Percentiles rank a stretch among this genome's conserved stretches.
These are phyloP conservation scores for Lepiota venenata DNA, from an alignment of 768 basidiomycete genomes.

Conservation along the genomic window DNA sequence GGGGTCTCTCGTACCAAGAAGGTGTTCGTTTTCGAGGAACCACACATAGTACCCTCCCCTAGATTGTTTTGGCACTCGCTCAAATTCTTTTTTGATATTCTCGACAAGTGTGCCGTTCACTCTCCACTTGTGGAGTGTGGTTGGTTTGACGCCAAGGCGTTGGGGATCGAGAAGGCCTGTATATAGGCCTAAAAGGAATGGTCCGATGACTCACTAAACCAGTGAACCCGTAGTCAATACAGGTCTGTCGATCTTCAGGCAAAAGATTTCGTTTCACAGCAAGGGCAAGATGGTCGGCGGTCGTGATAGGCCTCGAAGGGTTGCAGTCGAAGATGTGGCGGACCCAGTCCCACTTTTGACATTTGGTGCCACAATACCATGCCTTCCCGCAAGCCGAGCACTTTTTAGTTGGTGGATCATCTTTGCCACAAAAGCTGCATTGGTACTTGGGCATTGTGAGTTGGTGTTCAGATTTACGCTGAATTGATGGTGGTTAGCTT, in stretches of 20 bases:
- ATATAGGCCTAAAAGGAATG: constrained; percentile 27
- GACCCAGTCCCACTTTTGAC: constrained; percentile 27
- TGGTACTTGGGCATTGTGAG: too few species aligned
- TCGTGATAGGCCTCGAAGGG: constrained; percentile 20
- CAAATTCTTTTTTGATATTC: constrained; percentile 28
- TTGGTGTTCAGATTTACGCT: too few species aligned
- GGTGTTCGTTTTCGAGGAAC: too few species aligned
- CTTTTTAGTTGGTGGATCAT: too few species aligned
- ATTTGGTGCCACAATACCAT: constrained; percentile 30
- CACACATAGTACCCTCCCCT: too few species aligned
- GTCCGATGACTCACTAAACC: constrained; percentile 11
- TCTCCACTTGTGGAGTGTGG: constrained; percentile 29
- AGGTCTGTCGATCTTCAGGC: constrained; percentile 29
- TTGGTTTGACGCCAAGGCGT: constrained; percentile 16
- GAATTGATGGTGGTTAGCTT: too few species aligned
- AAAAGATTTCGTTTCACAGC: constrained; percentile 21
- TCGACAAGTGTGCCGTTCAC: constrained; percentile 26
- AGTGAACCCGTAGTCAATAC: constrained; percentile 32
- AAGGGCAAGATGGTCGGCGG: constrained; percentile 28
- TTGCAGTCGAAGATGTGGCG: constrained; percentile 32
- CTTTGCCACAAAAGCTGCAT: too few species aligned
- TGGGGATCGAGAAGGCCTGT: constrained; percentile 20
- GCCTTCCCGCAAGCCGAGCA: constrained; percentile 21
- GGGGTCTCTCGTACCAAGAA: too few species aligned
- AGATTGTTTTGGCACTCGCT: constrained; percentile 17